Evolutionary conservation across 169 alveolate species (phyloP), one percentile per base, ranked within the genome.

Genomic region (Eimeria maxima): DNA sequence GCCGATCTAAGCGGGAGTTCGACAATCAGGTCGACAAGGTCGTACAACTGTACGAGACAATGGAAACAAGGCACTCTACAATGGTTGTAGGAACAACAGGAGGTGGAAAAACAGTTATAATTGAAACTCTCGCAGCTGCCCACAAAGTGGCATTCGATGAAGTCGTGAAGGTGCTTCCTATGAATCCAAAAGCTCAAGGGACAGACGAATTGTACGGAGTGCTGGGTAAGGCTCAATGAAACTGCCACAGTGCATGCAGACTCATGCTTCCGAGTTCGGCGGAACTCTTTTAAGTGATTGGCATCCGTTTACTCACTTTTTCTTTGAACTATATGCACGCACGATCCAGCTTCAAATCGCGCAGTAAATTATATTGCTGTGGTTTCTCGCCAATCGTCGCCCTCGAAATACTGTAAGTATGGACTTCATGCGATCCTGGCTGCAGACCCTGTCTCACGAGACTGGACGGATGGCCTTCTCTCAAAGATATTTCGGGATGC

Each of bases 381-480:
- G 18, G 63, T 33, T 20, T 24, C 65, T 10, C 88, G 88, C 65
- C 67, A n/a, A 0, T 22, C 4, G 20, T 60, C 45, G 65, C 42
- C 65, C 20, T 27, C n/a, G 7, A 14, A 27, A 33, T 1, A 27
- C 65, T 83, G 50, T 96, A 96, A 80, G 94, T 99, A 99, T 4
- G 97, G 97, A 81, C 90, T 94, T 29, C 67, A 67, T 50, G 95
- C 89, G 83, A 98, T 98, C 96, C 99, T 98, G 87, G 95, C 99
- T 5, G 98, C 45, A 98, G 99, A 97, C 97, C 99, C 93, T 97
- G 99, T 97, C 98, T 99, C 99, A 1, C 99, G 99, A 83, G 99
- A 99, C 95, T 99, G 99, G 99, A 98, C 98, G 60, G 99, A 99
- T 96, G 99, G 99, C 86, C 98, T 99, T 67, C 97, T 99, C n/a